These are phyloP conservation scores for Camellia sinensis DNA, from an alignment of 148 eudicot genomes.

Conservation along the genomic window DNA sequence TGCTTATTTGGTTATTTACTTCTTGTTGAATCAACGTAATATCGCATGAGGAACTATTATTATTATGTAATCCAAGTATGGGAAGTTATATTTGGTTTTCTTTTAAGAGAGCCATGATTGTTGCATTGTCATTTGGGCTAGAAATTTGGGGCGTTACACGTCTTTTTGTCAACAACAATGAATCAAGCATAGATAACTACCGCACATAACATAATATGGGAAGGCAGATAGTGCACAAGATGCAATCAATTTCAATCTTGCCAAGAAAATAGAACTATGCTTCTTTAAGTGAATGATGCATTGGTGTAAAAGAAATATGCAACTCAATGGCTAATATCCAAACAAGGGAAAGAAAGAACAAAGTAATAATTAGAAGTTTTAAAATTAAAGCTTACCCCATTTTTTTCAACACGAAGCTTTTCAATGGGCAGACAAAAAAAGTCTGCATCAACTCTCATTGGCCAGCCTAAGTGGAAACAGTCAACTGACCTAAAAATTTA, in stretches of 20 bases:
- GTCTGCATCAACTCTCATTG: too few relatives aligned
- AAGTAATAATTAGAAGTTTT: not conserved
- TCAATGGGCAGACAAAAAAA: conserved; percentile 43
- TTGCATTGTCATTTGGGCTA: too few relatives aligned
- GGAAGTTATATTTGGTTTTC: too few relatives aligned
- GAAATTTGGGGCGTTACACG: too few relatives aligned
- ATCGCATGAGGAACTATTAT: too few relatives aligned
- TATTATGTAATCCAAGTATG: too few relatives aligned
- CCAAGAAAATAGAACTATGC: not conserved
- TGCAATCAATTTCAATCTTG: not conserved
- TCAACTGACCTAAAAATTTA: conserved; percentile 70
- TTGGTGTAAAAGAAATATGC: not conserved
- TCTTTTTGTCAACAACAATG: not conserved
- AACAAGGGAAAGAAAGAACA: not conserved
- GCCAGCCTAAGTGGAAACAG: conserved; percentile 88
- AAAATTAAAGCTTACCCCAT: conserved; percentile 42
- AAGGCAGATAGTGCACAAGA: not conserved
- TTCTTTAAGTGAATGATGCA: not conserved
- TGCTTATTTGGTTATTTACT: too few relatives aligned
- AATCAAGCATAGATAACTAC: not conserved
- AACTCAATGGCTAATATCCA: not conserved
- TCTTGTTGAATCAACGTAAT: too few relatives aligned
- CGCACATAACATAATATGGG: too few relatives aligned
- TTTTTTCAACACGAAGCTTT: conserved; percentile 39
- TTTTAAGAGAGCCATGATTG: too few relatives aligned